Percentiles rank a stretch among this genome's conserved stretches.
phyloP scores from a whole-genome alignment of 208 protist species.

The Trypanosoma boissoni region DNA sequence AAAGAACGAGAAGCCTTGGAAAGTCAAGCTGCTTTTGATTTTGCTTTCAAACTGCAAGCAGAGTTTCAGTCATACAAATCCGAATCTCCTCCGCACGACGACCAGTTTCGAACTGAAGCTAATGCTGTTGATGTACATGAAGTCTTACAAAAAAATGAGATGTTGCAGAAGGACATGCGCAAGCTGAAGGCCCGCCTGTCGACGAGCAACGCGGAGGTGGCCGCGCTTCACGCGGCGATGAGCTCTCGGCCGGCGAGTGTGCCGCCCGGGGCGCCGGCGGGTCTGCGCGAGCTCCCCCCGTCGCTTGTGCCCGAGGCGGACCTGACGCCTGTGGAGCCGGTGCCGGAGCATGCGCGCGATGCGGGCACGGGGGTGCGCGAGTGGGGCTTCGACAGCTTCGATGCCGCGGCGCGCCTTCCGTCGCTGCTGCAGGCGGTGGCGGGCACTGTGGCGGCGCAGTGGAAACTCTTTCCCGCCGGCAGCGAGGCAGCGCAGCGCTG shows the following conservation, averaged over 20 bases:
- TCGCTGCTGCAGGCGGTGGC: conserved; percentile 54
- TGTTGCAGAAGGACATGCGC: too few relatives aligned
- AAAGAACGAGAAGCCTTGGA: too few relatives aligned
- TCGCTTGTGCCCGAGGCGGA: conserved; percentile 20
- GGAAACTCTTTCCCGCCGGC: conserved; percentile 47
- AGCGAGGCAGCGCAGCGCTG: conserved; percentile 33
- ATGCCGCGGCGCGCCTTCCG: conserved; percentile 22
- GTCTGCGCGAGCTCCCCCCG: conserved; percentile 1
- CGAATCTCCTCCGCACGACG: too few relatives aligned
- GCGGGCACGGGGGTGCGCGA: conserved; percentile 6
- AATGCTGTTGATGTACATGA: too few relatives aligned
- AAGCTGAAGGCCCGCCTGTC: too few relatives aligned
- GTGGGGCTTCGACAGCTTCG: conserved; percentile 48
- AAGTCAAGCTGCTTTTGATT: too few relatives aligned
- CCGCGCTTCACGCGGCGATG: not conserved
- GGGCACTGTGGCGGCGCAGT: conserved; percentile 36
- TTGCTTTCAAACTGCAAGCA: too few relatives aligned
- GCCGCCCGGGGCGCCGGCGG: not conserved
- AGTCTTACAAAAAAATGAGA: too few relatives aligned
- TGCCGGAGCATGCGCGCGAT: not conserved
- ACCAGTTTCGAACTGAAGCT: too few relatives aligned
- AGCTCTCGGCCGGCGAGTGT: too few relatives aligned
- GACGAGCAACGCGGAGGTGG: too few relatives aligned
- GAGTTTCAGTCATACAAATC: too few relatives aligned
- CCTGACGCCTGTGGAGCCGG: conserved; percentile 12